Percentiles rank a stretch among this genome's conserved stretches.
Conservation (phyloP, 73 alveolate species). For the Strombidium stylifer region DNA sequence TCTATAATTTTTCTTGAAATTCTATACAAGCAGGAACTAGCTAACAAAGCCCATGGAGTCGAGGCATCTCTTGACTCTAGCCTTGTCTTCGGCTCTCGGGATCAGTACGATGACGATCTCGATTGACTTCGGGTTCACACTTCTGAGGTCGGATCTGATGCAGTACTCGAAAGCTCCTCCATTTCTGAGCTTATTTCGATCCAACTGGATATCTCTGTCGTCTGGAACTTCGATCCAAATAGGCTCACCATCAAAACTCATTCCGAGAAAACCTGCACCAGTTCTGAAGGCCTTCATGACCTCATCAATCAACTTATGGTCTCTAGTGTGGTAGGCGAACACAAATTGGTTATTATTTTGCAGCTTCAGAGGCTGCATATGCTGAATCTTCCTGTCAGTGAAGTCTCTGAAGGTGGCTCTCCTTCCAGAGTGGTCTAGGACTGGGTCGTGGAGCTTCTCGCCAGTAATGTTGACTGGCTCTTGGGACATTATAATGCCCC, state of each 20-base stretch:
- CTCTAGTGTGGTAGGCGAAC: no score
- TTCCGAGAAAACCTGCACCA: no score
- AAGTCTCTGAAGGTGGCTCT: background rate
- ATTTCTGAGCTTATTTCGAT: no score
- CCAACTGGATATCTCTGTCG: no score
- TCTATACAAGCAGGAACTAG: no score
- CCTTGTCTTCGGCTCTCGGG: background rate
- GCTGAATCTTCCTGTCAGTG: background rate
- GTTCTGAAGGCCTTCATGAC: constrained; percentile 26
- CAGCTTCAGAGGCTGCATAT: constrained; percentile 1
- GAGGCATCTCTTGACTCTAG: background rate
- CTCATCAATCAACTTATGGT: constrained; percentile 9
- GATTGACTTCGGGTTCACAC: constrained; percentile 9
- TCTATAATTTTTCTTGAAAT: no score
- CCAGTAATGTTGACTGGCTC: constrained; percentile 14
- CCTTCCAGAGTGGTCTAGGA: background rate
- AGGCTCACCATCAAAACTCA: no score
- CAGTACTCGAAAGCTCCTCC: no score
- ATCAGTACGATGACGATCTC: constrained; percentile 14
- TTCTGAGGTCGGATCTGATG: no score
- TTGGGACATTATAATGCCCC: constrained; percentile 13
- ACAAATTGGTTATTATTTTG: constrained; percentile 7
- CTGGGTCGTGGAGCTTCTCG: constrained; percentile 1
- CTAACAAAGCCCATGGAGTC: no score
- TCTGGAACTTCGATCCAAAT: no score